Percentiles rank a stretch among this genome's conserved stretches.
Conservation (phyloP, 2,329 filamentous ascomycete genomes). For the Fusarium heterosporum region DNA sequence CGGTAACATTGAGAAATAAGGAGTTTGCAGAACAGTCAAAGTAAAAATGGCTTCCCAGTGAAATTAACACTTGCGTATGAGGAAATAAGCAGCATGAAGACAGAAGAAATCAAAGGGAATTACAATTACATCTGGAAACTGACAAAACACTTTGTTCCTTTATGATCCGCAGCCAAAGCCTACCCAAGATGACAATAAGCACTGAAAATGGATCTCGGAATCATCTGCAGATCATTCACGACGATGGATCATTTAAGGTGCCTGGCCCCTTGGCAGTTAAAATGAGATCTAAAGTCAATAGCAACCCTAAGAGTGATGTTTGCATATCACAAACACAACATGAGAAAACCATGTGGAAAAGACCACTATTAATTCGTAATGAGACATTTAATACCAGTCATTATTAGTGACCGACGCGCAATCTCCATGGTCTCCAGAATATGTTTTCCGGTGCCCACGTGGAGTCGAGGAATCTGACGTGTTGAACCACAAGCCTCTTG, state of each 20-base stretch:
- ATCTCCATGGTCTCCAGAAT: constrained; percentile 34
- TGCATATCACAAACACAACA: constrained; percentile 14
- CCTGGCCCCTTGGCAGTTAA: not conserved
- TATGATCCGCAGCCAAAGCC: not conserved
- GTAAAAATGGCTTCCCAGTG: constrained; percentile 14
- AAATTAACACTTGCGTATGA: constrained; percentile 1
- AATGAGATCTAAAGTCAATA: constrained; percentile 9
- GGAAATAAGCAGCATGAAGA: not conserved
- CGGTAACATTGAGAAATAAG: constrained; percentile 29
- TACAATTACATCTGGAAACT: not conserved
- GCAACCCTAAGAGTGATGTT: constrained; percentile 4
- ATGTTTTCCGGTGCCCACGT: constrained; percentile 39
- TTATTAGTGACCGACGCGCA: constrained; percentile 34
- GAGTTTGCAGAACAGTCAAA: constrained; percentile 20
- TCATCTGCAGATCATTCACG: constrained; percentile 35
- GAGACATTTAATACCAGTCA: constrained; percentile 32
- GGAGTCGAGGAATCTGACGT: constrained; percentile 45
- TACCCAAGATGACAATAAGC: constrained; percentile 3
- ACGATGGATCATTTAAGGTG: constrained; percentile 16
- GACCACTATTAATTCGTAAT: constrained; percentile 8
- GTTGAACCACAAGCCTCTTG: constrained; percentile 13
- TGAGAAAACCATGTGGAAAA: constrained; percentile 30
- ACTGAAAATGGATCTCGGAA: constrained; percentile 27
- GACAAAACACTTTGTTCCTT: not conserved
- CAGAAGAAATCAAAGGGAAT: not conserved